Conservation (phyloP, 2,329 filamentous ascomycete genomes). For the Paecilomyces dactylethromorphus region DNA sequence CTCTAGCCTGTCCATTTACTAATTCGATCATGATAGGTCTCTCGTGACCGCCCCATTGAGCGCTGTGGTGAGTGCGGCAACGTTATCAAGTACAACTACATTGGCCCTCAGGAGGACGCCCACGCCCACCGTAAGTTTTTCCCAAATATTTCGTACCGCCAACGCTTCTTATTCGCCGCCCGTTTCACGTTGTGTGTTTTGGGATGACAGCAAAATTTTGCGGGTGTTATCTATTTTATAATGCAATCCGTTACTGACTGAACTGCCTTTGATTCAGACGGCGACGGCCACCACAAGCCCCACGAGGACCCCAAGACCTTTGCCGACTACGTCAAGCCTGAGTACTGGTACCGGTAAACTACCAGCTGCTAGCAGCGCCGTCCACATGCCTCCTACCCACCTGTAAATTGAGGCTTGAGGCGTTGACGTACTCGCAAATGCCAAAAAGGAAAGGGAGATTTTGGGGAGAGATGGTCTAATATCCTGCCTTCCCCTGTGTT, state of each 20-base stretch:
- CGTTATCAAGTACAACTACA: slow-evolving; percentile 96
- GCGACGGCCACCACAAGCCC: slow-evolving; percentile 46
- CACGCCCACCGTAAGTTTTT: slow-evolving; percentile 47
- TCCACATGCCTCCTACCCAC: background rate
- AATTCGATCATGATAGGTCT: slow-evolving; percentile 51
- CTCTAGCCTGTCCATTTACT: background rate
- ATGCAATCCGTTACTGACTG: background rate
- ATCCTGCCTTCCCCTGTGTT: background rate
- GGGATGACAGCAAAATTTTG: no score
- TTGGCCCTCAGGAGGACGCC: slow-evolving; percentile 72
- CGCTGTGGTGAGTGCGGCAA: slow-evolving; percentile 95
- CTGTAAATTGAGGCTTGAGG: background rate
- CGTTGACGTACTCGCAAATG: background rate
- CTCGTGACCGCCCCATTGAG: slow-evolving; percentile 82
- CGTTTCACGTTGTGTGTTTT: no score
- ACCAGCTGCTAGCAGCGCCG: background rate
- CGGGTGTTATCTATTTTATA: no score
- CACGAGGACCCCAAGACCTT: slow-evolving; percentile 90
- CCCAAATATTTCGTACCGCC: background rate
- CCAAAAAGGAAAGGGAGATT: background rate
- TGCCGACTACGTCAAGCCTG: slow-evolving; percentile 88
- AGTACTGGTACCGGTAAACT: slow-evolving; percentile 70
- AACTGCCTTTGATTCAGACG: slow-evolving; percentile 19
- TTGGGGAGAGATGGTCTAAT: slow-evolving; percentile 1
- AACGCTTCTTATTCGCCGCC: no score